Conservation (phyloP, 192 early-diverging fungal species). For the Coemansia sp. region DNA sequence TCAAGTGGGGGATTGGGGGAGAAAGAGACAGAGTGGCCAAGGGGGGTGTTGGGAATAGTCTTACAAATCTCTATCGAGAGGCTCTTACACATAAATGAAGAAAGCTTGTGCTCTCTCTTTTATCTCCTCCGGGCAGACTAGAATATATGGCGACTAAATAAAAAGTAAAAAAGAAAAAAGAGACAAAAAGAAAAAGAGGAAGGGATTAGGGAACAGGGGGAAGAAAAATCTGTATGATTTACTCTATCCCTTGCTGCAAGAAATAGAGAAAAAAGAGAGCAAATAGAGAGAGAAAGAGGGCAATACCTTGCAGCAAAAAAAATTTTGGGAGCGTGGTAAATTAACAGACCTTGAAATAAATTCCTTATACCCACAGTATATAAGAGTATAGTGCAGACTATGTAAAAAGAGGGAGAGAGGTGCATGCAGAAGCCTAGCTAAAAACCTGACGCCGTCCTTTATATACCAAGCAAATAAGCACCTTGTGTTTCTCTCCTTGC, state of each 20-base stretch:
- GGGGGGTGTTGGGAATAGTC: too few species aligned
- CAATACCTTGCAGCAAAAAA: background rate
- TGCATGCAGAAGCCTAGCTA: conserved; percentile 4
- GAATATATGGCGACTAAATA: background rate
- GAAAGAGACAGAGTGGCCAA: too few species aligned
- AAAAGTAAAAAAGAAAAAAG: conserved; percentile 6
- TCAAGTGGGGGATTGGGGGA: too few species aligned
- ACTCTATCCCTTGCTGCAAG: conserved; percentile 14
- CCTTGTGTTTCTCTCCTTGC: too few species aligned
- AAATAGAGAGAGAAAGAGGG: conserved; percentile 6
- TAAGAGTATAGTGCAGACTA: conserved; percentile 22
- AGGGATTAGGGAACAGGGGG: background rate
- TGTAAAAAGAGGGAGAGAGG: conserved; percentile 12
- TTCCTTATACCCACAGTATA: conserved; percentile 9
- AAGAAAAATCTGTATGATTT: conserved; percentile 5
- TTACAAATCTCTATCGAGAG: too few species aligned
- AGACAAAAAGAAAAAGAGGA: conserved; percentile 13
- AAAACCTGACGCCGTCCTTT: background rate
- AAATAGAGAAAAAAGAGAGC: conserved; percentile 14
- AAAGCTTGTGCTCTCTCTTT: too few species aligned
- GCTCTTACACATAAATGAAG: too few species aligned
- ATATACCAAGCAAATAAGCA: background rate
- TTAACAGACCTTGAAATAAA: conserved; percentile 12
- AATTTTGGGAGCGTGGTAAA: conserved; percentile 14
- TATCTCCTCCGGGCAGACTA: too few species aligned